These are phyloP conservation scores for Dioscorea alata DNA, from an alignment of 106 monocot species.

Conservation along the genomic window DNA sequence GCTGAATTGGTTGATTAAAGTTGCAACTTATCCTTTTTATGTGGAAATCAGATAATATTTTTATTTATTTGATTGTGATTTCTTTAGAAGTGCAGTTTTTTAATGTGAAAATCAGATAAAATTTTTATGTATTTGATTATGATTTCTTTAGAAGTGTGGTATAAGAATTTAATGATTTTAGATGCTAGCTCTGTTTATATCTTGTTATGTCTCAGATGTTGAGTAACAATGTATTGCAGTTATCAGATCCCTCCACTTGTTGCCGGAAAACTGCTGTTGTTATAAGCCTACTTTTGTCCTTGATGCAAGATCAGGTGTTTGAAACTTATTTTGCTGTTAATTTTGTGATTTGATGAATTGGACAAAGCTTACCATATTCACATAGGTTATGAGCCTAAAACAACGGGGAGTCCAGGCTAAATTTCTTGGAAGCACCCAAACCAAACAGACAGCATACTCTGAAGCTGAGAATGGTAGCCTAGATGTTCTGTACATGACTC, in stretches of 20 bases:
- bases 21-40: too few relatives aligned
- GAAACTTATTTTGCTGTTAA: background rate
- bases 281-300: constrained; percentile 83
- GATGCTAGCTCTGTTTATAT: too few relatives aligned
- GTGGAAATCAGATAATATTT: too few relatives aligned
- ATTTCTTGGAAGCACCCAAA: constrained; percentile 81
- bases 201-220: too few relatives aligned
- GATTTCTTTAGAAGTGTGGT: too few relatives aligned
- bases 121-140: too few relatives aligned
- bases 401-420: constrained; percentile 77
- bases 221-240: constrained; percentile 27
- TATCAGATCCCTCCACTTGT: constrained; percentile 95
- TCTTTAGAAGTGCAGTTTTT: too few relatives aligned
- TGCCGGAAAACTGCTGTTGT: constrained; percentile 69
- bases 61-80: too few relatives aligned
- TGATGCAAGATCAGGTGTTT: constrained; percentile 98
- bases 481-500: constrained; percentile 91
- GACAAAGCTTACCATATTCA: background rate
- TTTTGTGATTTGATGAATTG: too few relatives aligned
- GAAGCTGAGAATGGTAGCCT: constrained; percentile 68
- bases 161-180: too few relatives aligned
- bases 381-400: constrained; percentile 86
- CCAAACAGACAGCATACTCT: constrained; percentile 27
- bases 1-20: too few relatives aligned
- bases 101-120: too few relatives aligned